Evolutionary conservation across 2,329 filamentous ascomycete genomes (phyloP).

Genomic region (Colletotrichum trifolii): DNA sequence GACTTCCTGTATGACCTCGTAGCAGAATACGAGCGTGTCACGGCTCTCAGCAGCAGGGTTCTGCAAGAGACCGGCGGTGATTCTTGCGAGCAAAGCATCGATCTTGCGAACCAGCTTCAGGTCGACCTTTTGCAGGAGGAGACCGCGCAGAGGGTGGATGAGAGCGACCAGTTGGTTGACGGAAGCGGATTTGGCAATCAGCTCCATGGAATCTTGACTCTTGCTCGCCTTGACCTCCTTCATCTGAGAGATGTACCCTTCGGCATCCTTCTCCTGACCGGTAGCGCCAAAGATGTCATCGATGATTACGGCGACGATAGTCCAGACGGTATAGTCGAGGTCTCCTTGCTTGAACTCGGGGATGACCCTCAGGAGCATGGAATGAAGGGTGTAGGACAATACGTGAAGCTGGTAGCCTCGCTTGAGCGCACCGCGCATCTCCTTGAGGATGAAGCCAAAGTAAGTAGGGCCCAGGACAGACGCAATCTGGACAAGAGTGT

Average conservation of each 20-base stretch:
- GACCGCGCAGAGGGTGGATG: conserved; percentile 79
- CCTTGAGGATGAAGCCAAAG: conserved; percentile 93
- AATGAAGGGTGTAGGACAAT: conserved; percentile 93
- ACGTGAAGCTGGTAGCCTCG: conserved; percentile 95
- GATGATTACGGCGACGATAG: conserved; percentile 88
- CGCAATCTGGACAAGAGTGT: conserved; percentile 87
- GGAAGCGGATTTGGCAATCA: conserved; percentile 86
- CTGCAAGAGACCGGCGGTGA: conserved; percentile 83
- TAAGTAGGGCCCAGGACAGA: conserved; percentile 82
- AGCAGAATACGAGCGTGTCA: conserved; percentile 92
- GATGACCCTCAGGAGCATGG: conserved; percentile 81
- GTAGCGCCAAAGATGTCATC: conserved; percentile 95
- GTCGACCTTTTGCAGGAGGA: conserved; percentile 87
- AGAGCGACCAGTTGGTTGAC: conserved; percentile 79
- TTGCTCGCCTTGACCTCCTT: conserved; percentile 99
- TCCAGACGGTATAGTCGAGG: conserved; percentile 85
- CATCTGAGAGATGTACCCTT: conserved; percentile 94
- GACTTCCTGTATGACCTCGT: conserved; percentile 89
- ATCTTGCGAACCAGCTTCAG: conserved; percentile 87
- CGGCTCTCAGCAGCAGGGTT: conserved; percentile 83
- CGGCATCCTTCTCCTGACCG: conserved; percentile 96
- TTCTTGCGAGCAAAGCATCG: conserved; percentile 85
- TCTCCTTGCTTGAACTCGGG: conserved; percentile 83
- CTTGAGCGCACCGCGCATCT: conserved; percentile 83
- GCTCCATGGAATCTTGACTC: conserved; percentile 96